Evolutionary conservation across 345 rosid genomes (phyloP).

Genomic region (Streptanthus diversifolius): DNA sequence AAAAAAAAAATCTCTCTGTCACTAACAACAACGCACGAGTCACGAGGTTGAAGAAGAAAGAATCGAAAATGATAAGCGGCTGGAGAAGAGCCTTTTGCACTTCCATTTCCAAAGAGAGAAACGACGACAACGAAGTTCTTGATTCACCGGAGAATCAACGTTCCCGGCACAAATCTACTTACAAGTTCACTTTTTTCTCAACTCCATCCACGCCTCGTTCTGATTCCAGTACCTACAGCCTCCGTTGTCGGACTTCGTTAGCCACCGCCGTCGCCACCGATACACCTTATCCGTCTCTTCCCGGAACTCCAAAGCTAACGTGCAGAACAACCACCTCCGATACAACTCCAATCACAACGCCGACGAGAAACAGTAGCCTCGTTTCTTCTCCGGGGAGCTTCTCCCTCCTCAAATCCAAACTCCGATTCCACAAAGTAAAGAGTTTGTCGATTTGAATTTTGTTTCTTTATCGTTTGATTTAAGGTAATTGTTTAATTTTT

Average conservation of each 20-base stretch:
- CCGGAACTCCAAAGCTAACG: slow-evolving; percentile 60
- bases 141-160: slow-evolving; percentile 30
- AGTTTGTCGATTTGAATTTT: neutral
- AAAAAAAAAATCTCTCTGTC: slow-evolving; percentile 14
- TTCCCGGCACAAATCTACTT: slow-evolving; percentile 43
- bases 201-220: slow-evolving; percentile 74
- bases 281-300: slow-evolving; percentile 40
- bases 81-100: slow-evolving; percentile 97
- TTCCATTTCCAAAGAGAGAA: slow-evolving; percentile 56
- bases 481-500: neutral
- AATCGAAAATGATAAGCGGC: slow-evolving; percentile 53
- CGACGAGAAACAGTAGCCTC: slow-evolving; percentile 33
- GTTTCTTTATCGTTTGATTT: neutral
- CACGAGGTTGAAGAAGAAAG: slow-evolving; percentile 21
- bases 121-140: slow-evolving; percentile 9
- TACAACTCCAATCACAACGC: slow-evolving; percentile 14
- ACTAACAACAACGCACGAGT: slow-evolving; percentile 10
- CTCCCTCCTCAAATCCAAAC: slow-evolving; percentile 62
- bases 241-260: slow-evolving; percentile 57
- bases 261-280: slow-evolving; percentile 20
- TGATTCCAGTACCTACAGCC: slow-evolving; percentile 39
- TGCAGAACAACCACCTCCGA: slow-evolving; percentile 41
- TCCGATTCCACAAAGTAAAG: slow-evolving; percentile 59
- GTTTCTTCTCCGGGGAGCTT: slow-evolving; percentile 57
- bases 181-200: slow-evolving; percentile 61